Evolutionary conservation across 2,329 filamentous ascomycete species (phyloP), one percentile per base, ranked within the genome.

Genomic region (Phaeomoniella chlamydospora): DNA sequence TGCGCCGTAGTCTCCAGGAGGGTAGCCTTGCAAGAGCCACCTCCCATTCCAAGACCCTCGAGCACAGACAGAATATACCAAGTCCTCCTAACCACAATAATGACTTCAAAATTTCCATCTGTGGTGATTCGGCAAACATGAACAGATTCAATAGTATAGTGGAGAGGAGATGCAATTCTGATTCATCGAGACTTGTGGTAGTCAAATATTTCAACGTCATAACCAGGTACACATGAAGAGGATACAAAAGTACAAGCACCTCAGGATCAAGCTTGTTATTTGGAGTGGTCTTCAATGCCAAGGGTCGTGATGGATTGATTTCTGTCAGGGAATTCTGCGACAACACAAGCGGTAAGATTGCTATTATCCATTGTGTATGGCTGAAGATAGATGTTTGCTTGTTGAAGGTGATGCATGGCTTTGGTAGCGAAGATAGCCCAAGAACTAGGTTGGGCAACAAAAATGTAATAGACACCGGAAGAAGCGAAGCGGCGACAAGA

Each of bases 131-230:
- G 0, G 86, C 76, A 41, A 93, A 71, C 2, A 94, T 54, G 1
- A 92, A 62, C 11, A 94, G 61, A 49, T 93, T 85, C 49, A 94
- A 79, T 11, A 98, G 66, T 2, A 77, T 76, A 29, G 81, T 73
- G 1, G 88, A 88, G 12, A 96, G 70, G 6, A 98, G 67, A 48
- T 94, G 85, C 30, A 94, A 68, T 56, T 98, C 90, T 4, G 90
- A 77, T 2, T 80, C 72, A 35, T 96, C 67, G 30, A 96, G 68
- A 56, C 87, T 94, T 1, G 86, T 93, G 0, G 84, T 88, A 2
- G 87, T 88, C 42, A 96, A 68, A 51, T 82, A 77, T 48, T 83
- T 75, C 38, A 96, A 56, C 18, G 82, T 74, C 18, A 70, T 65
- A 50, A 83, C 75, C 15, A 94, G 62, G 18, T 76, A 76, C 55